These are phyloP conservation scores for Penicillium samsonianum DNA, from an alignment of 495 filamentous ascomycete genomes.

Conservation along the genomic window DNA sequence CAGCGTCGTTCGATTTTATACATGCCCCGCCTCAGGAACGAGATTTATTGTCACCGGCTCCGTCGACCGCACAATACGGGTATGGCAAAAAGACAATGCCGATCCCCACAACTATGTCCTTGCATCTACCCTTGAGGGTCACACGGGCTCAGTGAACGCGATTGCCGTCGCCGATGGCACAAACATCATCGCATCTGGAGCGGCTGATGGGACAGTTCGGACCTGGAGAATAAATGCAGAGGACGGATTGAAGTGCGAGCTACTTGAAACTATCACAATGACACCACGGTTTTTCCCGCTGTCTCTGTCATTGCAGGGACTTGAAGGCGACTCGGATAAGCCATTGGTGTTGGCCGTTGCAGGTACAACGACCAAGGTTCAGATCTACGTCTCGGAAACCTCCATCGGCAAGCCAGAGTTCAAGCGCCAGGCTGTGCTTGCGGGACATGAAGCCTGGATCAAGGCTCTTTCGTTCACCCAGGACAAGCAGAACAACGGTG, in stretches of 20 bases:
- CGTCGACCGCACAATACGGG: slow-evolving; percentile 72
- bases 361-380: slow-evolving; percentile 75
- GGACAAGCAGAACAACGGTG: slow-evolving; percentile 58
- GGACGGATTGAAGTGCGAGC: slow-evolving; percentile 37
- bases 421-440: slow-evolving; percentile 71
- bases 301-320: slow-evolving; percentile 61
- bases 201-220: slow-evolving; percentile 79
- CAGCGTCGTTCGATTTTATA: slow-evolving; percentile 80
- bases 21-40: slow-evolving; percentile 43
- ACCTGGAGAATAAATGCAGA: slow-evolving; percentile 65
- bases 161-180: slow-evolving; percentile 59
- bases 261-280: slow-evolving; percentile 72
- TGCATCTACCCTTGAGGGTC: slow-evolving; percentile 57
- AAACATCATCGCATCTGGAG: slow-evolving; percentile 67
- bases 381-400: slow-evolving; percentile 66
- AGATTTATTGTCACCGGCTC: slow-evolving; percentile 75
- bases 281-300: slow-evolving; percentile 80
- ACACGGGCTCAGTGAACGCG: slow-evolving; percentile 76
- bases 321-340: slow-evolving; percentile 53
- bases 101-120: slow-evolving; percentile 35
- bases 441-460: slow-evolving; percentile 95
- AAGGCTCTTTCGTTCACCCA: slow-evolving; percentile 74
- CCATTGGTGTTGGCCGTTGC: slow-evolving; percentile 72
- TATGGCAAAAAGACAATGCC: slow-evolving; percentile 58
- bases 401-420: slow-evolving; percentile 50